Base-by-base conservation (phyloP, 2,329 filamentous ascomycete genomes). In the Mycosphaerelloides madeirae region DNA sequence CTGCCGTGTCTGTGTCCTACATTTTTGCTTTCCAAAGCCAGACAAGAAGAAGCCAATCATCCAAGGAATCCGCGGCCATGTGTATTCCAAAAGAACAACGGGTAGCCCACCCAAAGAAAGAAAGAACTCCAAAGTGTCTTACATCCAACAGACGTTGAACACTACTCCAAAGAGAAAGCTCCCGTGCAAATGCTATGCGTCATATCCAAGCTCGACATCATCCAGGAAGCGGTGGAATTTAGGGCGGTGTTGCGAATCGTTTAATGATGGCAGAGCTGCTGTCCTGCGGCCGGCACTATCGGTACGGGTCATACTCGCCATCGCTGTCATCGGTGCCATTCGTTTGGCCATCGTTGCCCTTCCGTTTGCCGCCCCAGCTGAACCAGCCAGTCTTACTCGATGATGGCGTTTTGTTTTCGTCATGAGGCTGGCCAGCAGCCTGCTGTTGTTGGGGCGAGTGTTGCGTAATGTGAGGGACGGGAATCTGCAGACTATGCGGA, bases 271-370 rank as follows among this genome's bases (percentile, higher is more conserved):
- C 22, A 25, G 22, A 25, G 22, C 22, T 25, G 22, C 22, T 25
- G 22, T 25, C 16, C 38, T 29, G 28, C 3, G 29, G 15, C 38
- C 38, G 51, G 44, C 44, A 51, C 53, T 55, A 55, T 19, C 53
- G 50, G 42, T 53, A 55, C 6, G 50, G 53, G 32, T 55, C 53
- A 31, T 55, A 55, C 22, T 55, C 53, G 41, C 50, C 52, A 31
- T 45, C 50, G 36, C 48, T 51, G 19, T 49, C 41, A 13, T 49
- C 46, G 38, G 20, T 38, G 15, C n/a, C 25, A 20, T 43, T 32
- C 18, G 28, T 19, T n/a, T 31, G 43, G 15, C 40, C 42, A n/a
- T 46, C 50, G 3, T 45, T 42, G 11, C 51, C 53, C 14, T 48
- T 46, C 50, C 53, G 51, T 46, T 51, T 53, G 7, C 53, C 50